A percentile compares a stretch with the other conserved stretches of the same genome.
Conservation (phyloP, 1,284 basidiomycete genomes). For the Coniferiporia weirii region DNA sequence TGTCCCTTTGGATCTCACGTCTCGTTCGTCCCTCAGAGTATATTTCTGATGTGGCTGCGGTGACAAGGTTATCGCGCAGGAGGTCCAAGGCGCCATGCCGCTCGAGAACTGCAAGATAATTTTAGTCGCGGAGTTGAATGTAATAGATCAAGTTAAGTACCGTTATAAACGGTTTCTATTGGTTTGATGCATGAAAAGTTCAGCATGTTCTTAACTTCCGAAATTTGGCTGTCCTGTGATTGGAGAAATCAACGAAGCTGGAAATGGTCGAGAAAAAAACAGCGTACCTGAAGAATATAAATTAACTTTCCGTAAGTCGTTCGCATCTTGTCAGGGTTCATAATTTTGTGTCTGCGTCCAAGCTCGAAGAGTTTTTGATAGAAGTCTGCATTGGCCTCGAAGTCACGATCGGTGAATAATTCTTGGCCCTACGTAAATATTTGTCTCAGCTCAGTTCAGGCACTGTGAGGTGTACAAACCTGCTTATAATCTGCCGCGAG, state of each 20-base stretch:
- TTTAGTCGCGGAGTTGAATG: not conserved
- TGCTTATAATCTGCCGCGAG: constrained; percentile 77
- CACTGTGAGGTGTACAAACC: not conserved
- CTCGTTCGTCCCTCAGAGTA: constrained; percentile 63
- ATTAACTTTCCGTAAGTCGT: constrained; percentile 80
- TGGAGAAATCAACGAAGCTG: constrained; percentile 4
- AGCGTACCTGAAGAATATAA: constrained; percentile 67
- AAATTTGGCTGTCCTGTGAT: constrained; percentile 66
- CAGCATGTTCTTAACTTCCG: constrained; percentile 70
- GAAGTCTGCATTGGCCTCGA: constrained; percentile 68
- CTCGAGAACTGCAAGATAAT: constrained; percentile 41
- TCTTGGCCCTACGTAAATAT: constrained; percentile 53
- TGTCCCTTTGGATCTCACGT: constrained; percentile 72
- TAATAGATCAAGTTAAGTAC: not conserved
- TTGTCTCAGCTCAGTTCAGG: not conserved
- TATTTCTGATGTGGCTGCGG: constrained; percentile 72
- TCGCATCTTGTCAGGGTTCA: constrained; percentile 84
- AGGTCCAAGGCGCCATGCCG: constrained; percentile 56
- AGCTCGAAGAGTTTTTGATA: constrained; percentile 74
- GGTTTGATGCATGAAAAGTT: constrained; percentile 69
- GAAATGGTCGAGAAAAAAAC: not conserved
- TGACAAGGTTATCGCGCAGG: constrained; percentile 67
- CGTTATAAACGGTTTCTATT: constrained; percentile 63
- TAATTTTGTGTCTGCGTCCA: constrained; percentile 79
- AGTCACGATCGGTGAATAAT: constrained; percentile 72